Evolutionary conservation across 805 yeast genomes (phyloP).

Genomic region (Lipomyces mesembrius): DNA sequence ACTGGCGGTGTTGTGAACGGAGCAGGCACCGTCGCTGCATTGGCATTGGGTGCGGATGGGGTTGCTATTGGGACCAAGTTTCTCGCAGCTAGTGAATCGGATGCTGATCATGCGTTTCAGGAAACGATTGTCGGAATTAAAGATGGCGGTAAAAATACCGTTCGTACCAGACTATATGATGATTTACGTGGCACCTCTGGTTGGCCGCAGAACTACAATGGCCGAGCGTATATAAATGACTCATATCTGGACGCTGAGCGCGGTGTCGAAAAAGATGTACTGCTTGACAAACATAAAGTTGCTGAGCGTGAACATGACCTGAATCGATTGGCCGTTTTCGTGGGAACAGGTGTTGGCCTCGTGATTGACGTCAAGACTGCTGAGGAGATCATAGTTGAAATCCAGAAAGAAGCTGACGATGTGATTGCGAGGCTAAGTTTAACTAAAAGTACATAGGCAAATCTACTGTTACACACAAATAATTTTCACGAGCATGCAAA

Average conservation of each 20-base stretch:
- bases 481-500: background rate
- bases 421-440: background rate
- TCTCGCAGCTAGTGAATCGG: constrained; percentile 33
- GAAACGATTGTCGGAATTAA: constrained; percentile 7
- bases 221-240: constrained; percentile 22
- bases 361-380: constrained; percentile 15
- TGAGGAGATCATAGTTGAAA: constrained; percentile 10
- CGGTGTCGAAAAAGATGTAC: background rate
- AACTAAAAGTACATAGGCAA: constrained; percentile 1
- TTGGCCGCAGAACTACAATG: constrained; percentile 27
- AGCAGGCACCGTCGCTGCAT: constrained; percentile 43
- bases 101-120: constrained; percentile 12
- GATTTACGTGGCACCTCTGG: constrained; percentile 20
- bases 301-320: constrained; percentile 18
- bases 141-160: constrained; percentile 23
- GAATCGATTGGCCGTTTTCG: constrained; percentile 21
- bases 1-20: constrained; percentile 59
- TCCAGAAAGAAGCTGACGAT: constrained; percentile 11
- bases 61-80: constrained; percentile 59
- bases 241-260: constrained; percentile 15
- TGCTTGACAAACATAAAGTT: constrained; percentile 7
- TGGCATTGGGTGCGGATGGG: constrained; percentile 54
- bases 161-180: constrained; percentile 26
- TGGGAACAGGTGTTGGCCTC: constrained; percentile 30
- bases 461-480: background rate